Evolutionary conservation across 352 stramenopile species (phyloP).

Genomic region (Pythium phragmiticola): DNA sequence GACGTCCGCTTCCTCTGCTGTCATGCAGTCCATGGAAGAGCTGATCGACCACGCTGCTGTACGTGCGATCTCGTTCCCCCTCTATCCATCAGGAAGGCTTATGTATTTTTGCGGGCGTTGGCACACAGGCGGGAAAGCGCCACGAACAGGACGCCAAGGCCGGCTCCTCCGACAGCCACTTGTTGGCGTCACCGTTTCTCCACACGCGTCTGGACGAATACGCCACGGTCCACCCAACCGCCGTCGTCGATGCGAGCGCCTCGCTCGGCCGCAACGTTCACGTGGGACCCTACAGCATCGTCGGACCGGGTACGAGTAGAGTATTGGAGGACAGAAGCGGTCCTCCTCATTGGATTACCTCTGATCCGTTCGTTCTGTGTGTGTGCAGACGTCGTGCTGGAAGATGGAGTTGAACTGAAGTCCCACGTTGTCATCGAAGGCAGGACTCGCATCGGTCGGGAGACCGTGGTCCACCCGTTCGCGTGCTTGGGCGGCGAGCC

Average conservation of each 20-base stretch:
- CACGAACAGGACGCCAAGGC: conserved; percentile 11
- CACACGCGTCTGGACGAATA: conserved; percentile 13
- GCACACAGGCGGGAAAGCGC: conserved; percentile 21
- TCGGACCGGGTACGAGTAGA: conserved; percentile 50
- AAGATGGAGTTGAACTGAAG: conserved; percentile 61
- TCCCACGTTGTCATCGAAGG: conserved; percentile 79
- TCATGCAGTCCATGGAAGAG: conserved; percentile 49
- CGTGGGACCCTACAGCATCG: conserved; percentile 68
- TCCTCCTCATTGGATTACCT: neutral
- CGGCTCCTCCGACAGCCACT: neutral
- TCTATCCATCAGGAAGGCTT: neutral
- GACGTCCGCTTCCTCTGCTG: conserved; percentile 18
- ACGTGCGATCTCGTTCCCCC: neutral
- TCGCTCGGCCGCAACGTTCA: conserved; percentile 55
- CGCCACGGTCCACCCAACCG: conserved; percentile 55
- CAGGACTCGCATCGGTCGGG: conserved; percentile 49
- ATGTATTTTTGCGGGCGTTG: neutral
- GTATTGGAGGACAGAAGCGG: neutral
- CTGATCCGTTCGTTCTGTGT: conserved; percentile 11
- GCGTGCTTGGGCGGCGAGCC: conserved; percentile 70
- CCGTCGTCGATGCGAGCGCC: conserved; percentile 66
- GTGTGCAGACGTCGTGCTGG: conserved; percentile 60
- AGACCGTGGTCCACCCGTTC: conserved; percentile 69
- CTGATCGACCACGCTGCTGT: conserved; percentile 46
- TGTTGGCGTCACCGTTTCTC: conserved; percentile 4